Evolutionary conservation across 1,284 basidiomycete genomes (phyloP).

Genomic region (Chondrostereum purpureum): DNA sequence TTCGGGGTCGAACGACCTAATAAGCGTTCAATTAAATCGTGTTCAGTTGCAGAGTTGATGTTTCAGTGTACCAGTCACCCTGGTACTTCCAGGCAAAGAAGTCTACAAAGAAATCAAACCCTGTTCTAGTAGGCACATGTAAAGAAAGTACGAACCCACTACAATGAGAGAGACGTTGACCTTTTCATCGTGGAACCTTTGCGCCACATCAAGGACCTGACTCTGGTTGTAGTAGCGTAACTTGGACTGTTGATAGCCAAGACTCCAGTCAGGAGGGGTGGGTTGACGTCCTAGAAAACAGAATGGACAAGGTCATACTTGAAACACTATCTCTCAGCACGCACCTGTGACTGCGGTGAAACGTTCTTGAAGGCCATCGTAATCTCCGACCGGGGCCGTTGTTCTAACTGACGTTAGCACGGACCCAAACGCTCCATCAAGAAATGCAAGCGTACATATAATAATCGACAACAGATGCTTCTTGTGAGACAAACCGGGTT

Average conservation of each 20-base stretch:
- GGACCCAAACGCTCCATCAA: background rate
- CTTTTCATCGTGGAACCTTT: conserved; percentile 32
- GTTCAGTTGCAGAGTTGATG: too few relatives aligned
- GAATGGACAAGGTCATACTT: background rate
- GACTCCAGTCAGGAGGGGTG: conserved; percentile 30
- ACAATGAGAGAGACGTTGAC: conserved; percentile 34
- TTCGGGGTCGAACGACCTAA: conserved; percentile 31
- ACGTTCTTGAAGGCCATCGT: conserved; percentile 32
- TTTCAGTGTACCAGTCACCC: conserved; percentile 34
- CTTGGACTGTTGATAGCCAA: conserved; percentile 36
- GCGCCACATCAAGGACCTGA: conserved; percentile 30
- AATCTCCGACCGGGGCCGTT: conserved; percentile 30
- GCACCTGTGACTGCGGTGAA: conserved; percentile 33
- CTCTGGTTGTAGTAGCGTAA: conserved; percentile 35
- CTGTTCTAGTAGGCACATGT: background rate
- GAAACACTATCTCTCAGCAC: background rate
- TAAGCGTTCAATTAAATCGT: background rate
- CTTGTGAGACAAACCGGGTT: conserved; percentile 30
- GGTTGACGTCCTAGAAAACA: conserved; percentile 28
- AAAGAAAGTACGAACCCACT: conserved; percentile 21
- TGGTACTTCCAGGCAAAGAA: conserved; percentile 38
- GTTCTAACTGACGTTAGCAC: conserved; percentile 21
- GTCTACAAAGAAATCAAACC: conserved; percentile 18
- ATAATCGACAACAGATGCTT: conserved; percentile 33
- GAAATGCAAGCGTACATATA: conserved; percentile 25